These are phyloP conservation scores for Oryza nivara DNA, from an alignment of 176 grass and related monocot genomes.

Conservation along the genomic window DNA sequence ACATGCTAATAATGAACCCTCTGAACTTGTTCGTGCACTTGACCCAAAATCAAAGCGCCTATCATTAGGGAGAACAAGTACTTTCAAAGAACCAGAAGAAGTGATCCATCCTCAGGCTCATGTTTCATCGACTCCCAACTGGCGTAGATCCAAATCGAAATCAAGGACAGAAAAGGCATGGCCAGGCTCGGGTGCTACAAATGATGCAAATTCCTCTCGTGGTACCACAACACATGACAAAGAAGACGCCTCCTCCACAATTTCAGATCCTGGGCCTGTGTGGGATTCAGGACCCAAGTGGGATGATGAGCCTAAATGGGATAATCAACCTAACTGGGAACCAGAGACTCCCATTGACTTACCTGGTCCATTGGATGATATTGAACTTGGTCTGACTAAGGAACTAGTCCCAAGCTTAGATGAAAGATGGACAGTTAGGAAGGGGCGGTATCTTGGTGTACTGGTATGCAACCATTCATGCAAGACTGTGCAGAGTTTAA, in stretches of 20 bases:
- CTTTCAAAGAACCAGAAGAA: constrained; percentile 89
- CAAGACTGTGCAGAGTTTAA: constrained; percentile 97
- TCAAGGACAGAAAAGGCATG: constrained; percentile 80
- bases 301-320: constrained; percentile 89
- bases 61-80: constrained; percentile 72
- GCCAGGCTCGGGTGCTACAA: constrained; percentile 53
- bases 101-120: constrained; percentile 83
- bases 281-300: constrained; percentile 92
- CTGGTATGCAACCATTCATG: constrained; percentile 99
- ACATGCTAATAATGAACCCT: constrained; percentile 75
- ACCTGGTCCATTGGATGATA: constrained; percentile 48
- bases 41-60: constrained; percentile 86
- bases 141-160: constrained; percentile 92
- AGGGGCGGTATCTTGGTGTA: constrained; percentile 85
- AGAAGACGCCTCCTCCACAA: constrained; percentile 90
- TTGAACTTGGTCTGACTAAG: constrained; percentile 67
- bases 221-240: constrained; percentile 66
- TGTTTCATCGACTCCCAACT: constrained; percentile 71
- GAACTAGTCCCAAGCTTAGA: constrained; percentile 94
- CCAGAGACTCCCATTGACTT: constrained; percentile 65
- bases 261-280: constrained; percentile 91
- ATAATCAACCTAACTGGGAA: constrained; percentile 70
- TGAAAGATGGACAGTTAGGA: constrained; percentile 88
- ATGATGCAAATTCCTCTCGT: constrained; percentile 67
- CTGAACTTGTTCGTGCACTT: constrained; percentile 78